Evolutionary conservation across 2,329 filamentous ascomycete species (phyloP).

Genomic region (Trichoderma sp.): DNA sequence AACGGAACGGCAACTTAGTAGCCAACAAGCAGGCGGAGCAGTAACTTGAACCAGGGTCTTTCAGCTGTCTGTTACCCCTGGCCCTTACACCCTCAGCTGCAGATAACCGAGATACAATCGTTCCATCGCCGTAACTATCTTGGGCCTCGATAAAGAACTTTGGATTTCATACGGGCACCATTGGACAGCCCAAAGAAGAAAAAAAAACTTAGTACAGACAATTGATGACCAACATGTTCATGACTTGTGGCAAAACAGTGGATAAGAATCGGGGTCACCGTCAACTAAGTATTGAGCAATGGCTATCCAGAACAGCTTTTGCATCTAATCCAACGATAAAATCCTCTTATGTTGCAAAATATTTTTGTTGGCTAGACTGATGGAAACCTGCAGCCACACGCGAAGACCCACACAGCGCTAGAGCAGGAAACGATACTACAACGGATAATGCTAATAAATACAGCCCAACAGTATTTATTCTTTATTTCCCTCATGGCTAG

Average conservation of each 20-base stretch:
- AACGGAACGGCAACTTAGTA: not conserved
- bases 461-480: constrained; percentile 3
- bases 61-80: constrained; percentile 22
- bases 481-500: constrained; percentile 17
- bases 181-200: not conserved
- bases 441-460: not conserved
- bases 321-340: not conserved
- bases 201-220: not conserved
- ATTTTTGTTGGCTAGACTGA: constrained; percentile 6
- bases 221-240: not conserved
- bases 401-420: constrained; percentile 20
- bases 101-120: constrained; percentile 28
- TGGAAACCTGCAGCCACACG: constrained; percentile 15
- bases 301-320: not conserved
- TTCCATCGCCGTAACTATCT: constrained; percentile 22
- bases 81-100: constrained; percentile 22
- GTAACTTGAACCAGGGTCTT: not conserved
- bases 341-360: constrained; percentile 1
- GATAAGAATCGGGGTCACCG: not conserved
- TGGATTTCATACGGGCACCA: not conserved
- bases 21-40: not conserved
- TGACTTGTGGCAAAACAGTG: not conserved
- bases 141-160: constrained; percentile 7
- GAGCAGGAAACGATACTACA: not conserved
- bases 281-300: not conserved